A percentile compares a stretch with the other conserved stretches of the same genome.
Conservation (phyloP, 805 yeast species). For the Wickerhamiella domercqiae region DNA sequence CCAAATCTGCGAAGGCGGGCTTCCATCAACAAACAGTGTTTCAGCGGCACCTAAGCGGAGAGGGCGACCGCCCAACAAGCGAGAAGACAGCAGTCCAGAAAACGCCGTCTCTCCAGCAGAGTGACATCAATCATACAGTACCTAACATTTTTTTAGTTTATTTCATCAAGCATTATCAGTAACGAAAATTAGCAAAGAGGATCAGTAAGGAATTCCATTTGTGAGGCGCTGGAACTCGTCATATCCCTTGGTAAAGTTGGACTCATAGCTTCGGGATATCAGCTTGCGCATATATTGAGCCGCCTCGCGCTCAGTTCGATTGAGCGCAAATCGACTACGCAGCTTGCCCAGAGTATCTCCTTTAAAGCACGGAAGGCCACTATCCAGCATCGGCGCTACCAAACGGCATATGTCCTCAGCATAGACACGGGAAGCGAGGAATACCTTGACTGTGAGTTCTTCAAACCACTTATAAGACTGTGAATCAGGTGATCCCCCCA, state of each 20-base stretch:
- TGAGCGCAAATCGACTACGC: slow-evolving; percentile 63
- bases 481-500: slow-evolving; percentile 80
- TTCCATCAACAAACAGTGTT: slow-evolving; percentile 13
- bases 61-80: slow-evolving; percentile 8
- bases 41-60: slow-evolving; percentile 1
- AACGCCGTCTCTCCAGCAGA: slow-evolving; percentile 6
- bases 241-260: slow-evolving; percentile 81
- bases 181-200: slow-evolving; percentile 4
- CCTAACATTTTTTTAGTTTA: background rate
- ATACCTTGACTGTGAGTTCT: slow-evolving; percentile 87
- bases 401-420: slow-evolving; percentile 73
- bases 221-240: slow-evolving; percentile 95
- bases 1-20: slow-evolving; percentile 70
- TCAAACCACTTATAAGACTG: slow-evolving; percentile 90
- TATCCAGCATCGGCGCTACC: slow-evolving; percentile 83
- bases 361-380: slow-evolving; percentile 94
- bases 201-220: slow-evolving; percentile 85
- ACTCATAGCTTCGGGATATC: slow-evolving; percentile 69
- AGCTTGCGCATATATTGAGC: slow-evolving; percentile 59
- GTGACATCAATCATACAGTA: background rate
- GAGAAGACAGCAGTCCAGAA: slow-evolving; percentile 5
- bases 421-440: slow-evolving; percentile 73
- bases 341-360: slow-evolving; percentile 67
- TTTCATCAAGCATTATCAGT: slow-evolving; percentile 2
- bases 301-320: slow-evolving; percentile 72